Conservation (phyloP, 441 rosid genomes). For the Populus hybrid region DNA sequence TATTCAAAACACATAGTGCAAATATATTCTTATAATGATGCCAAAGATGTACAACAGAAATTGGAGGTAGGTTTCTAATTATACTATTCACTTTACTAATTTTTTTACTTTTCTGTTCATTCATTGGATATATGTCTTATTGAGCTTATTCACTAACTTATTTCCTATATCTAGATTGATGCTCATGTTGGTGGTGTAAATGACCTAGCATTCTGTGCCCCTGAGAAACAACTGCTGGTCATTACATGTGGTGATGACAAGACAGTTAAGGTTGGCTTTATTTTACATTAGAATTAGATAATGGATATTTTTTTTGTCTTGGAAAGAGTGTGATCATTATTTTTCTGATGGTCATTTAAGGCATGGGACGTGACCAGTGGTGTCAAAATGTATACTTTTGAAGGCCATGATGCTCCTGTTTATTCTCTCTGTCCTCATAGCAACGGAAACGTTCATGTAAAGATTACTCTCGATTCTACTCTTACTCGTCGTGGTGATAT, state of each 20-base stretch:
- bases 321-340: not conserved
- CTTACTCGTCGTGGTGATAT: not conserved
- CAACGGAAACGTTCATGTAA: constrained; percentile 43
- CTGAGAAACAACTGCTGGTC: constrained; percentile 31
- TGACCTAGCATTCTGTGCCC: constrained; percentile 46
- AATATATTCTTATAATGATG: constrained; percentile 42
- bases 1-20: constrained; percentile 54
- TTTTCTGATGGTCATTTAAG: constrained; percentile 23
- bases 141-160: not conserved
- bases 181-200: constrained; percentile 61
- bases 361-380: constrained; percentile 51
- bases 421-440: constrained; percentile 48
- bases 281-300: not conserved
- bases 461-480: constrained; percentile 1
- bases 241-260: constrained; percentile 65
- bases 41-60: constrained; percentile 25
- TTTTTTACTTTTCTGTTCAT: not conserved
- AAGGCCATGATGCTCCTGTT: constrained; percentile 58
- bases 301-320: not conserved
- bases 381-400: constrained; percentile 33
- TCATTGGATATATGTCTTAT: not conserved
- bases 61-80: constrained; percentile 37
- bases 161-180: constrained; percentile 41
- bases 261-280: constrained; percentile 43
- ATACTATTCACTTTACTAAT: not conserved